These are phyloP conservation scores for Talinum fruticosum DNA, from an alignment of 148 eudicot genomes.

Conservation along the genomic window DNA sequence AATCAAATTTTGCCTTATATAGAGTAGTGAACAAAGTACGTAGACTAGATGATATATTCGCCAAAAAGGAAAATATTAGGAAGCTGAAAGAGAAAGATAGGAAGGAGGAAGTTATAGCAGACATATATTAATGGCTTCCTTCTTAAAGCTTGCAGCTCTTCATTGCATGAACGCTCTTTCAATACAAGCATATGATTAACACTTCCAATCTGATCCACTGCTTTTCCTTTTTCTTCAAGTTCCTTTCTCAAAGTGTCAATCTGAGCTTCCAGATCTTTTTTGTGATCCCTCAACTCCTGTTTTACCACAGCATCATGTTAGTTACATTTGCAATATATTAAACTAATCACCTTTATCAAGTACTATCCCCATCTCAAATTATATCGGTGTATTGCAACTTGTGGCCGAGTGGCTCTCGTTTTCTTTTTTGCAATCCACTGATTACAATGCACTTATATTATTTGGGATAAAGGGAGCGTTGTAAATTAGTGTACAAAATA, in stretches of 20 bases:
- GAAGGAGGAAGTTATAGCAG: too few relatives aligned
- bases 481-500: too few relatives aligned
- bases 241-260: not conserved
- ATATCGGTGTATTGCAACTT: not conserved
- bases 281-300: conserved; percentile 11
- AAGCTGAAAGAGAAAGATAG: too few relatives aligned
- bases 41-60: too few relatives aligned
- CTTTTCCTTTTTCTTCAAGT: conserved; percentile 19
- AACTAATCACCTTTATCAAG: not conserved
- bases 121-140: conserved; percentile 9
- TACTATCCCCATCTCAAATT: not conserved
- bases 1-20: too few relatives aligned
- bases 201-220: conserved; percentile 13
- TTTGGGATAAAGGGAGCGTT: too few relatives aligned
- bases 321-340: not conserved
- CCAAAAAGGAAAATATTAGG: too few relatives aligned
- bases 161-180: conserved; percentile 8
- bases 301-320: conserved; percentile 4
- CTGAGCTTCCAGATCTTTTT: conserved; percentile 13
- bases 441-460: too few relatives aligned
- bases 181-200: conserved; percentile 4
- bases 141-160: conserved; percentile 21
- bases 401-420: not conserved
- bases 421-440: too few relatives aligned
- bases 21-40: too few relatives aligned